Evolutionary conservation across 495 filamentous ascomycete genomes (phyloP).

Genomic region (Aspergillus heteromorphus): DNA sequence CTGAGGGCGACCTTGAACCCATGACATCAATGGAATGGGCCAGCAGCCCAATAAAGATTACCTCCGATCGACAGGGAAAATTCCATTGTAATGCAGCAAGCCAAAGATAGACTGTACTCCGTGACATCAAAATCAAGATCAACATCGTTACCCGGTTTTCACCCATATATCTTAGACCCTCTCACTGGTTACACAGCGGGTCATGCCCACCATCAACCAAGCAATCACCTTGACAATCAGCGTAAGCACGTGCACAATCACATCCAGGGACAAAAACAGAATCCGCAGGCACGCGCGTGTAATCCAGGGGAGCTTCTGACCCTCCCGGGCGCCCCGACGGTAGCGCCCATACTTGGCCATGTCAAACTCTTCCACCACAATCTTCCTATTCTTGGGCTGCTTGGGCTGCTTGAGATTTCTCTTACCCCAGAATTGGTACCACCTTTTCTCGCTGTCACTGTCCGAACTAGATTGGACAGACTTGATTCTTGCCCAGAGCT

Average conservation of each 20-base stretch:
- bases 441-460: conserved; percentile 5
- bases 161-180: conserved; percentile 24
- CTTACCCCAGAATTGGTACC: conserved; percentile 20
- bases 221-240: conserved; percentile 33
- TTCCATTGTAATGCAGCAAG: no score
- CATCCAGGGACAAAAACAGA: conserved; percentile 35
- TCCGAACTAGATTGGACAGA: conserved; percentile 7
- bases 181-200: conserved; percentile 37
- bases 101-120: no score
- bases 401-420: conserved; percentile 10
- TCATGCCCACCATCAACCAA: conserved; percentile 35
- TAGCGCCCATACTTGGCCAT: conserved; percentile 42
- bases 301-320: conserved; percentile 35
- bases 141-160: not conserved
- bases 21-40: no score
- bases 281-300: conserved; percentile 29
- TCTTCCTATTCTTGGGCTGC: conserved; percentile 9
- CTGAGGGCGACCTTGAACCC: no score
- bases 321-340: conserved; percentile 27
- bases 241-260: conserved; percentile 32
- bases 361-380: conserved; percentile 41
- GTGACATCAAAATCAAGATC: no score
- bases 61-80: no score
- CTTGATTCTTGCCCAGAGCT: conserved; percentile 30
- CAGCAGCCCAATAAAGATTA: no score